Evolutionary conservation across 2,329 filamentous ascomycete genomes (phyloP), one percentile per base, ranked within the genome.

Genomic region (Aspergillus ibericus): DNA sequence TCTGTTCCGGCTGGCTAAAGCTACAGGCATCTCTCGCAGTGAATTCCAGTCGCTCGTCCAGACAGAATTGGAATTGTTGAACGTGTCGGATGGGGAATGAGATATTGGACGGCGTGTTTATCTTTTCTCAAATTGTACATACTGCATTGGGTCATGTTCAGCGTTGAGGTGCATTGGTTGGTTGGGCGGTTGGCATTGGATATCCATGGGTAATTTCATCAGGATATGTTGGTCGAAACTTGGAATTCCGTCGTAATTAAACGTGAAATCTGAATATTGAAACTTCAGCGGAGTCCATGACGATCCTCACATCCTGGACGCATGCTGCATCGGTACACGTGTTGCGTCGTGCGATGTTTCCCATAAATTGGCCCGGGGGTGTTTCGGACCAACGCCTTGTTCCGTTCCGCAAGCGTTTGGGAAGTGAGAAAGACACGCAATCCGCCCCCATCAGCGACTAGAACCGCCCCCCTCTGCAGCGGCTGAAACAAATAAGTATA

Each of bases 31-130:
- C 63, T 79, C 82, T 16, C 75, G 82, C 36, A 75, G 77, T 20
- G 85, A 88, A 58, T 88, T 88, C 70, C 81, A 85, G 69, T 73
- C 80, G 25, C 75, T 87, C 49, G 80, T 88, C n/a, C 77, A 78
- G 68, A 81, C 78, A 46, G 86, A 88, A 68, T 68, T 88, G 66
- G 83, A 87, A 51, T 76, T 84, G 20, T 68, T 88, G 63, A 77
- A 81, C 53, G 68, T 87, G 67, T 73, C 85, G 56, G 85, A 86
- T 60, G 75, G 81, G 15, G 58, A 67, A 20, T 63, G 56, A 62
- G 58, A 38, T 38, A n/a, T 36, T 32, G 22, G 22, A 58, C 32
- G 9, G 16, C 18, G 12, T 44, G n/a, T 46, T 32, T 29, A 8
- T 12, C 34, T 20, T 50, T 38, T 53, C 42, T 57, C 53, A 49